Conservation (phyloP, 164 flowering plant species). For the Stephania yunnanensis region DNA sequence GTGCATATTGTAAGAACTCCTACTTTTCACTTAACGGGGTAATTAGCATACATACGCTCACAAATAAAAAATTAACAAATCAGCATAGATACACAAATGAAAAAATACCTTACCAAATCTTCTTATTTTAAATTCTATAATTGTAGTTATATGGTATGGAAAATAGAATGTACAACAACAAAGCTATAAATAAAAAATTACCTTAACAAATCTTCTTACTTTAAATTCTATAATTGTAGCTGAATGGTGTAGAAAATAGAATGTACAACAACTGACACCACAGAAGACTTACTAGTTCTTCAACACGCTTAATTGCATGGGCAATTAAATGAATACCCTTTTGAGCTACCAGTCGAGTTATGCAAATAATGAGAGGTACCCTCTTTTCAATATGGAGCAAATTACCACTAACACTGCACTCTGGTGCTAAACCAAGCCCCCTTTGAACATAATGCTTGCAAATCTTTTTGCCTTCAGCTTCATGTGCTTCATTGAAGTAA, state of each 20-base stretch:
- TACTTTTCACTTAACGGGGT: not conserved
- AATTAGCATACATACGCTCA: not conserved
- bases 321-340: constrained; percentile 69
- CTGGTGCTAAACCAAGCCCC: constrained; percentile 50
- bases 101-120: too few species aligned
- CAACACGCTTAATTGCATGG: constrained; percentile 43
- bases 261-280: constrained; percentile 2
- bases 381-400: constrained; percentile 9
- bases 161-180: not conserved
- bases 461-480: constrained; percentile 38
- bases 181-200: too few species aligned
- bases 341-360: constrained; percentile 62
- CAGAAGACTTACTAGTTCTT: constrained; percentile 44
- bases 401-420: constrained; percentile 11
- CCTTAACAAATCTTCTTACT: not conserved
- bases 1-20: not conserved
- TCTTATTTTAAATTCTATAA: not conserved
- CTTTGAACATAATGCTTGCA: constrained; percentile 59
- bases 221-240: not conserved
- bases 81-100: too few species aligned
- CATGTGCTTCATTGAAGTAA: constrained; percentile 30
- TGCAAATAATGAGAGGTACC: constrained; percentile 55
- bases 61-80: too few species aligned
- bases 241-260: not conserved
- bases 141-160: not conserved